A percentile compares a stretch with the other conserved stretches of the same genome.
Evolutionary conservation across 1,284 basidiomycete species (phyloP).

Genomic region (Melampsora americana): DNA sequence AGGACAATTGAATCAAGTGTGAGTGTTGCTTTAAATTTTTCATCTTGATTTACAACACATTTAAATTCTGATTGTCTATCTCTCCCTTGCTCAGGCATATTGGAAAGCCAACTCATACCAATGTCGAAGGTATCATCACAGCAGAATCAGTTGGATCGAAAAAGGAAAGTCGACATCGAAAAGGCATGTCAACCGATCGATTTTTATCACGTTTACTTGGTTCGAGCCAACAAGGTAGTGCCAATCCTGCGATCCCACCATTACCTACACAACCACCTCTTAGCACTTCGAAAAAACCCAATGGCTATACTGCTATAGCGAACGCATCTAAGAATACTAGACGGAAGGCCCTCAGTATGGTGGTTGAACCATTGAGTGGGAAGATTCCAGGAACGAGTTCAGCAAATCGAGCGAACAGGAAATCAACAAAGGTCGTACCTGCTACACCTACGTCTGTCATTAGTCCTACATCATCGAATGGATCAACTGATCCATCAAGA

Average conservation of each 20-base stretch:
- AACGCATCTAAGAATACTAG: constrained; percentile 54
- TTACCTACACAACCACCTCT: constrained; percentile 43
- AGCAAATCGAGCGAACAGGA: constrained; percentile 55
- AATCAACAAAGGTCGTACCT: constrained; percentile 19
- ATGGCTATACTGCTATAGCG: constrained; percentile 48
- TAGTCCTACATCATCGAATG: no score
- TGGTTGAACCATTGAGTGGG: constrained; percentile 70
- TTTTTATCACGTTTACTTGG: constrained; percentile 67
- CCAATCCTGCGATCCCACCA: constrained; percentile 45
- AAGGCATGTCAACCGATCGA: constrained; percentile 69
- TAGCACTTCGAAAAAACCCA: constrained; percentile 50
- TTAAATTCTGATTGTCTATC: no score
- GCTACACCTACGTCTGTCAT: background rate
- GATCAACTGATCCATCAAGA: constrained; percentile 2
- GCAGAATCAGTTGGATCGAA: constrained; percentile 29
- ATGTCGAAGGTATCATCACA: no score
- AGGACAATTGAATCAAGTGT: constrained; percentile 47
- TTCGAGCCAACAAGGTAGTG: background rate
- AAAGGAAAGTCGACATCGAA: constrained; percentile 58
- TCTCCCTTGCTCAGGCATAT: no score
- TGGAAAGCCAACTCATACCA: no score
- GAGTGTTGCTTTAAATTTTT: background rate
- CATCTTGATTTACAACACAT: no score
- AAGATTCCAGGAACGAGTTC: constrained; percentile 55
- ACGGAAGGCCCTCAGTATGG: constrained; percentile 74